Evolutionary conservation across 2,329 filamentous ascomycete genomes (phyloP).

Genomic region (Trichoderma simmonsii): DNA sequence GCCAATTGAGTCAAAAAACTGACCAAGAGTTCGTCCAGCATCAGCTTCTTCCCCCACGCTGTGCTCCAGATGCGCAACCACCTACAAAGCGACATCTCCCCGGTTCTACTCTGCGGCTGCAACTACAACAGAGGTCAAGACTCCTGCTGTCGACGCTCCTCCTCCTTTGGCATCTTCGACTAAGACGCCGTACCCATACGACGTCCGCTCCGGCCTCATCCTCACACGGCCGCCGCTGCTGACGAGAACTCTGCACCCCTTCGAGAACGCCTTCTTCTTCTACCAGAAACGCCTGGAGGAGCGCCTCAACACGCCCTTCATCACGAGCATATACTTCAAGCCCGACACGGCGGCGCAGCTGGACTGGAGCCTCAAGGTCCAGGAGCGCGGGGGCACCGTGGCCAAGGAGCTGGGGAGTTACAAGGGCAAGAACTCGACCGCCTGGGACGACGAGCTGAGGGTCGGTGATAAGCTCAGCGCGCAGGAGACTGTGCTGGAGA

Average conservation of each 20-base stretch:
- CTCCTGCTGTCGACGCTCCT: constrained; percentile 23
- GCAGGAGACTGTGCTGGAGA: constrained; percentile 62
- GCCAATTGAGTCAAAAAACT: constrained; percentile 23
- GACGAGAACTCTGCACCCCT: constrained; percentile 77
- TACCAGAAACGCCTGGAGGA: constrained; percentile 98
- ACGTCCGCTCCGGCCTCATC: constrained; percentile 66
- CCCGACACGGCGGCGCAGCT: constrained; percentile 77
- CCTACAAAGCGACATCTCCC: constrained; percentile 26
- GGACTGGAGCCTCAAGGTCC: constrained; percentile 86
- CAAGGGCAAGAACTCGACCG: constrained; percentile 63
- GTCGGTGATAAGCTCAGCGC: constrained; percentile 68
- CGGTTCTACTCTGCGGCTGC: constrained; percentile 38
- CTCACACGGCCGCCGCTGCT: constrained; percentile 85
- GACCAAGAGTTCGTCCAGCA: constrained; percentile 19
- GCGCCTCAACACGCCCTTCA: constrained; percentile 82
- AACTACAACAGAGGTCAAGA: constrained; percentile 22
- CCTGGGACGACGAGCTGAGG: constrained; percentile 89
- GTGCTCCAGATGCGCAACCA: constrained; percentile 39
- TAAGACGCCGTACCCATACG: constrained; percentile 37
- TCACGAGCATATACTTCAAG: constrained; percentile 92
- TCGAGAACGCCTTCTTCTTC: constrained; percentile 91
- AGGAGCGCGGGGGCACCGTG: constrained; percentile 67
- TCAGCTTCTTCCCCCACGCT: constrained; percentile 27
- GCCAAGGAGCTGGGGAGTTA: constrained; percentile 85
- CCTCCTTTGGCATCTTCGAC: constrained; percentile 18